These are phyloP conservation scores for Cucumis hystrix DNA, from an alignment of 306 rosid genomes.

Conservation along the genomic window DNA sequence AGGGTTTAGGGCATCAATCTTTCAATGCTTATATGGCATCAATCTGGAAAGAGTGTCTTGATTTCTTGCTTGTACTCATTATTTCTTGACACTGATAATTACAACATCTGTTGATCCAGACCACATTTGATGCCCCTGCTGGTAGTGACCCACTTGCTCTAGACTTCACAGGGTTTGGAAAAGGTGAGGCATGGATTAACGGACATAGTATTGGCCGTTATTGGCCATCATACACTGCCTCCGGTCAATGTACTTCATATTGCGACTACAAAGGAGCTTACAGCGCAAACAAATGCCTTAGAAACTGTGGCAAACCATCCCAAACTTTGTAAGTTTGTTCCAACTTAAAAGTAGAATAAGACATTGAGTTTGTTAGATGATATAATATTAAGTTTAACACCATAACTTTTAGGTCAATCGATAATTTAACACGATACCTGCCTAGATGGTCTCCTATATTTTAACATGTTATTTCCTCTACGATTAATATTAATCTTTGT, in stretches of 20 bases:
- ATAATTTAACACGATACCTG: too few species aligned
- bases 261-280: conserved; percentile 60
- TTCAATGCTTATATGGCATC: background rate
- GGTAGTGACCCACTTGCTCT: conserved; percentile 70
- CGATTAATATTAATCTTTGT: too few species aligned
- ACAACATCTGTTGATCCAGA: conserved; percentile 30
- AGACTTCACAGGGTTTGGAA: conserved; percentile 87
- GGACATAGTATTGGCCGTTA: conserved; percentile 94
- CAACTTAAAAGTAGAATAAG: background rate
- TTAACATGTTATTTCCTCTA: too few species aligned
- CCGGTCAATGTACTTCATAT: conserved; percentile 35
- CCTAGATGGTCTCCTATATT: too few species aligned
- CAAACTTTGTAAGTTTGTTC: conserved; percentile 50
- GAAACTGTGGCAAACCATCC: conserved; percentile 81
- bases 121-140: conserved; percentile 47
- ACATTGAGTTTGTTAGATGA: too few species aligned
- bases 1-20: background rate
- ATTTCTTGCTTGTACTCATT: background rate
- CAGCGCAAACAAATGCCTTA: conserved; percentile 45
- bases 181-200: conserved; percentile 96
- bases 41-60: too few species aligned
- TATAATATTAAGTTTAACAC: too few species aligned
- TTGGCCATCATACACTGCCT: conserved; percentile 58
- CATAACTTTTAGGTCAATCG: too few species aligned
- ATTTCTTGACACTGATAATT: conserved; percentile 15